phyloP scores from a whole-genome alignment of 1,284 basidiomycete genomes.

The Cryptococcus sp. region DNA sequence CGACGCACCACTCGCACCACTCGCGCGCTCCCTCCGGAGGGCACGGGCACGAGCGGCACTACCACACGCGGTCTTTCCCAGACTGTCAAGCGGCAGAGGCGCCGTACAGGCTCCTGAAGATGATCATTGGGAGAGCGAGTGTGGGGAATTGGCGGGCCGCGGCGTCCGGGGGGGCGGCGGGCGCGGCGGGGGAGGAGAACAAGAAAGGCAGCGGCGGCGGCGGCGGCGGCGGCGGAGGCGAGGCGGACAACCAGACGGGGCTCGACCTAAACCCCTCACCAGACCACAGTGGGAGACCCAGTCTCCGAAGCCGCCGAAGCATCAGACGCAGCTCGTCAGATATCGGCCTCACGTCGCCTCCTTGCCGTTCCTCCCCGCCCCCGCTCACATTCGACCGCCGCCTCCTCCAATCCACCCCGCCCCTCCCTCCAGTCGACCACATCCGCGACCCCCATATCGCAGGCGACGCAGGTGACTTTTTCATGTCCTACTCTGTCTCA shows the following conservation, averaged over 20 bases:
- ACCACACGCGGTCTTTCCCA: slow-evolving; percentile 13
- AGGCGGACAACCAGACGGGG: background rate
- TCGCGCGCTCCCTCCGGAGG: slow-evolving; percentile 3
- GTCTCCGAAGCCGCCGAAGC: slow-evolving; percentile 14
- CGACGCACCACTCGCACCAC: background rate
- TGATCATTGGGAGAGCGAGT: slow-evolving; percentile 23
- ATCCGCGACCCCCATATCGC: slow-evolving; percentile 4
- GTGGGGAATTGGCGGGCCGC: slow-evolving; percentile 4
- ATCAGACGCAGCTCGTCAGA: background rate
- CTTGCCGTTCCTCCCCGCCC: background rate
- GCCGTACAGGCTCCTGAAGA: slow-evolving; percentile 16
- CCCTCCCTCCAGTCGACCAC: slow-evolving; percentile 11
- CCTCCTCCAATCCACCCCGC: slow-evolving; percentile 9
- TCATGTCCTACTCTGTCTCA: slow-evolving; percentile 1
- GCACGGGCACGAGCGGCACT: slow-evolving; percentile 8
- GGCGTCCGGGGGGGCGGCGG: background rate
- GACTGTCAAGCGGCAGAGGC: slow-evolving; percentile 19
- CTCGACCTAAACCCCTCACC: background rate
- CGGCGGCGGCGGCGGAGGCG: slow-evolving; percentile 7
- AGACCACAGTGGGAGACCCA: slow-evolving; percentile 5
- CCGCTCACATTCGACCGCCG: slow-evolving; percentile 11
- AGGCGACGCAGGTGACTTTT: too few relatives aligned
- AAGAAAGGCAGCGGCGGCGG: background rate
- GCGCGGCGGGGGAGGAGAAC: background rate
- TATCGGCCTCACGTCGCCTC: background rate